phyloP scores from a whole-genome alignment of 2,329 filamentous ascomycete species.

The Cadophora gregata region DNA sequence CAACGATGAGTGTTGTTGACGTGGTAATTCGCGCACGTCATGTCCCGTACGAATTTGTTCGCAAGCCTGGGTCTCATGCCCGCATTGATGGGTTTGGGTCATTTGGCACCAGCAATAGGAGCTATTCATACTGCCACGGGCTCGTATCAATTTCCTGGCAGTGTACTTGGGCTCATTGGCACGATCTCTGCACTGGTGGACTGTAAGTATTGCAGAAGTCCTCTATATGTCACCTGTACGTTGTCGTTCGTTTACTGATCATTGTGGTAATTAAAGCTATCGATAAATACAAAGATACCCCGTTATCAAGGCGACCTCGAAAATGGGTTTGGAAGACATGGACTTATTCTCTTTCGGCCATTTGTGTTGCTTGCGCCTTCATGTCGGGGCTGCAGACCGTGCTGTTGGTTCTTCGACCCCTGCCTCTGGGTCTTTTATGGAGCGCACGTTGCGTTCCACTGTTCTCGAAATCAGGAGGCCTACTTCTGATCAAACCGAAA shows the following conservation, averaged over 20 bases:
- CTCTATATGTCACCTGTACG: too few species aligned
- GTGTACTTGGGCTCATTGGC: conserved; percentile 1
- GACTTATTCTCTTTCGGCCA: neutral
- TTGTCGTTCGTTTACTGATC: neutral
- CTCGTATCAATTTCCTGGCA: conserved; percentile 3
- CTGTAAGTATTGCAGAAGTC: neutral
- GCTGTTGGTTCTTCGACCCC: neutral
- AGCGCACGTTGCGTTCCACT: neutral
- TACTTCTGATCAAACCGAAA: conserved; percentile 12
- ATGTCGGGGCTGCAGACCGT: neutral
- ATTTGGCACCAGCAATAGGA: conserved; percentile 4
- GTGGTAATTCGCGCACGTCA: neutral
- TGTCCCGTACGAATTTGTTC: neutral
- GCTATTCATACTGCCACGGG: conserved; percentile 10
- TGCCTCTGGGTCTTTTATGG: conserved; percentile 9
- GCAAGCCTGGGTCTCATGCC: conserved; percentile 3
- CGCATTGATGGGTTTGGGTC: conserved; percentile 8
- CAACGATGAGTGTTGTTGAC: neutral
- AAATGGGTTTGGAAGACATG: conserved; percentile 11
- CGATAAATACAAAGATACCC: conserved; percentile 13
- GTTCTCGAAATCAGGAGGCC: neutral
- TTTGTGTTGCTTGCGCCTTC: neutral
- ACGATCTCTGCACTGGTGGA: conserved; percentile 6
- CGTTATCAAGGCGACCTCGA: neutral
- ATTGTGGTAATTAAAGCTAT: neutral